These are phyloP conservation scores for Candida cerambycidarum DNA, from an alignment of 805 yeast species.

Conservation along the genomic window DNA sequence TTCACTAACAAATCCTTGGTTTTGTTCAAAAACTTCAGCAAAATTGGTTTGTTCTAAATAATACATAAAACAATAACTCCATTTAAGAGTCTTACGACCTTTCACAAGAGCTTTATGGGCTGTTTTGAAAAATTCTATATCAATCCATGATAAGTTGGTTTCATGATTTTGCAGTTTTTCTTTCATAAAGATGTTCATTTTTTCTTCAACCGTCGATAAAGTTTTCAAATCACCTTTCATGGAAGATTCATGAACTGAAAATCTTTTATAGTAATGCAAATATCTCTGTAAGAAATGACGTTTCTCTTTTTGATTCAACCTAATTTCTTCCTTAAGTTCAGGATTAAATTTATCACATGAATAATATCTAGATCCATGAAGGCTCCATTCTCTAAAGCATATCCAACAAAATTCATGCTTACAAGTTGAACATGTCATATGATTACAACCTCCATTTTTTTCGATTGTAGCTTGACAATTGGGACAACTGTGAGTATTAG, in stretches of 20 bases:
- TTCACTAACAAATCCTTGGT: conserved; percentile 61
- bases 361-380: conserved; percentile 63
- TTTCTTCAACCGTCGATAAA: conserved; percentile 59
- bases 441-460: conserved; percentile 96
- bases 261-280: conserved; percentile 72
- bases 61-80: conserved; percentile 86
- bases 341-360: conserved; percentile 59
- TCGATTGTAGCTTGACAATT: conserved; percentile 78
- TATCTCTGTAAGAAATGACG: conserved; percentile 60
- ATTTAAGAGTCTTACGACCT: conserved; percentile 77
- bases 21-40: conserved; percentile 65
- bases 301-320: conserved; percentile 42
- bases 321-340: conserved; percentile 39
- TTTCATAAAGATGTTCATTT: conserved; percentile 66
- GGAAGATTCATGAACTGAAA: conserved; percentile 73
- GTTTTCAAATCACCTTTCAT: conserved; percentile 68
- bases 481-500: conserved; percentile 86
- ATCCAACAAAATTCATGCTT: conserved; percentile 88
- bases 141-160: conserved; percentile 67
- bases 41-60: conserved; percentile 56
- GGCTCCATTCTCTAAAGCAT: conserved; percentile 73
- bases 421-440: conserved; percentile 87
- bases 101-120: conserved; percentile 62
- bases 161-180: conserved; percentile 22
- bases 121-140: conserved; percentile 78